A percentile compares a stretch with the other conserved stretches of the same genome.
Evolutionary conservation across 1,139 yeast species (phyloP).

Genomic region (Candida buenavistaensis): DNA sequence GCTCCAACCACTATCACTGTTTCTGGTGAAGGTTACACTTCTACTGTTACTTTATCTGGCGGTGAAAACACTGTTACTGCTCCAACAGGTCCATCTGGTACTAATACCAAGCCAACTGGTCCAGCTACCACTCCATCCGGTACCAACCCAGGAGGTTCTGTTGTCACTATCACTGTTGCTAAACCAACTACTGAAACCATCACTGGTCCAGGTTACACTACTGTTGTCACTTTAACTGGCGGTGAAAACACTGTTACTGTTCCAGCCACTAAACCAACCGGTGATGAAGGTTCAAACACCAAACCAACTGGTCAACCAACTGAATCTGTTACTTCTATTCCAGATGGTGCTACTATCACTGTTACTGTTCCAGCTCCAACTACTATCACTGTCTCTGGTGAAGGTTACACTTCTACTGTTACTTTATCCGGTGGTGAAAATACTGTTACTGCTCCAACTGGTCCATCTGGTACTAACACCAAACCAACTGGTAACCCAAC

Average conservation of each 20-base stretch:
- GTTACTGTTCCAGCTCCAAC: slow-evolving; percentile 1
- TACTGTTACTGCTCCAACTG: slow-evolving; percentile 1
- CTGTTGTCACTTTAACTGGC: slow-evolving; percentile 2
- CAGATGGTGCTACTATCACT: neutral
- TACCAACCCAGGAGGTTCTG: neutral
- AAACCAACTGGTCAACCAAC: neutral
- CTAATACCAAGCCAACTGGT: neutral
- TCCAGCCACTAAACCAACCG: slow-evolving; percentile 1
- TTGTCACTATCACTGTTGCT: slow-evolving; percentile 4
- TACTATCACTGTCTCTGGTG: neutral
- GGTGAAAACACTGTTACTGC: slow-evolving; percentile 1
- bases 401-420: neutral
- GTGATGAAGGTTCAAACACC: neutral
- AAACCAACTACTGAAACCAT: slow-evolving; percentile 2
- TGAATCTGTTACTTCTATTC: too few relatives aligned
- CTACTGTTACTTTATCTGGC: neutral
- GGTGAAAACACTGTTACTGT: slow-evolving; percentile 3
- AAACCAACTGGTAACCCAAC: neutral
- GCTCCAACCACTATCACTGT: neutral
- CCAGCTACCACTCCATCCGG: slow-evolving; percentile 1
- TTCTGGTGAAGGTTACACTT: neutral
- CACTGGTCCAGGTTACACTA: slow-evolving; percentile 1
- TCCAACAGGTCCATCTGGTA: neutral
- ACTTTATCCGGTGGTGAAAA: neutral
- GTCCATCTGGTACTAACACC: too few relatives aligned